Base-by-base conservation (phyloP, 2,329 filamentous ascomycete genomes). In the Bipolaris sorokiniana region DNA sequence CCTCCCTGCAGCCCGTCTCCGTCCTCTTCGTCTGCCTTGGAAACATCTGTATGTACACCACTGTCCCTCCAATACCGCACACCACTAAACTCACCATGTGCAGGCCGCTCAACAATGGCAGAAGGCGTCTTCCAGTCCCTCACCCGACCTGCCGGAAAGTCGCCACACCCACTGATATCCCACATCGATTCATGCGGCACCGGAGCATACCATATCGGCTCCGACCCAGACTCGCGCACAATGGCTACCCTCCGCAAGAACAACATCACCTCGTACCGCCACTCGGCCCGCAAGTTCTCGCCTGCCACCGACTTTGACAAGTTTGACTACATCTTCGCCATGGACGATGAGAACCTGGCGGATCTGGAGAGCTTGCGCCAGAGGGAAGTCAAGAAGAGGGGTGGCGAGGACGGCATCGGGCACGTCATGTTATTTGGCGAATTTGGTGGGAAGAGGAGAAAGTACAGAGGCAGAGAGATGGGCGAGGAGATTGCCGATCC, bases 21-120 rank as follows among this genome's bases (percentile, higher is more conserved):
- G 90, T 98, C 36, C 86, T 98, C 50, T 98, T 98, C 74, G 94
- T 98, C 67, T 99, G 95, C 79, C 84, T 98, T 33, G 95, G 95
- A 76, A 99, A 99, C 78, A 98, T 98, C 72, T 99, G 92, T 85
- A 71, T 80, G 36, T 38, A 13, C 51, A 41, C 18, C 18, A 34
- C 38, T 15, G 2, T 37, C 41, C 46, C 37, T 15, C 26, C n/a
- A 7, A 5, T 38, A 1, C 11, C 13, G 28, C 18, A 37, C 38
- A 37, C 13, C 16, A 36, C 44, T 37, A 41, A 49, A 34, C 10
- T 18, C 41, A 33, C 23, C 23, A 31, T 10, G 3, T 5, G 22
- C 58, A 84, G 83, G 85, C 71, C 85, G 86, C 59, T 97, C 92
- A 7, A 91, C 95, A 31, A 98, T 99, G 95, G 92, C 93, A 44